Conservation (phyloP, 1,284 basidiomycete species). For the Waitea zeae region DNA sequence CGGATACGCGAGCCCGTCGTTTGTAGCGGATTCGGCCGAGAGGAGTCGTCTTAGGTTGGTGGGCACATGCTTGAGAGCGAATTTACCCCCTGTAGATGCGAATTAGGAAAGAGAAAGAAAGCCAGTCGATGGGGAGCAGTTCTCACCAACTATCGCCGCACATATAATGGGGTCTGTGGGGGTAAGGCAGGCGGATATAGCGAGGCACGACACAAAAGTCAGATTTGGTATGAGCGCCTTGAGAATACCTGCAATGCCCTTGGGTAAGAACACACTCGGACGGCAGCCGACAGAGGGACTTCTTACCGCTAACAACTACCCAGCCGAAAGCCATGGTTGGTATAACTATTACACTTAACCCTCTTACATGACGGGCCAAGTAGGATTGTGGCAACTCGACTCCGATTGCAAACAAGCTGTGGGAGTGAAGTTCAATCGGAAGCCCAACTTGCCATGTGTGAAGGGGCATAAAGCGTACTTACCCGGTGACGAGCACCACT, state of each 20-base stretch:
- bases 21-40: conserved; percentile 84
- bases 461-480: too few species aligned
- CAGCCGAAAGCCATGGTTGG: conserved; percentile 71
- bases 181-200: conserved; percentile 80
- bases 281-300: background rate
- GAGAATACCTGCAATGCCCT: conserved; percentile 28
- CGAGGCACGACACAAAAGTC: conserved; percentile 58
- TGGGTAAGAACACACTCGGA: too few species aligned
- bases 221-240: conserved; percentile 53
- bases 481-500: conserved; percentile 48
- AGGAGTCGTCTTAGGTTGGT: conserved; percentile 68
- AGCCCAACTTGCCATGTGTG: too few species aligned
- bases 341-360: conserved; percentile 46
- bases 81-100: conserved; percentile 61
- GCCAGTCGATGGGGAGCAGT: background rate
- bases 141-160: conserved; percentile 37
- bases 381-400: conserved; percentile 56
- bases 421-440: too few species aligned
- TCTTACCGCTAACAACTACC: conserved; percentile 43
- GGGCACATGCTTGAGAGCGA: conserved; percentile 80
- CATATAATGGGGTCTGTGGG: conserved; percentile 85
- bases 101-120: conserved; percentile 8
- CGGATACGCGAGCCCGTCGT: conserved; percentile 83
- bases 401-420: conserved; percentile 58
- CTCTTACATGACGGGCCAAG: conserved; percentile 40